phyloP scores from a whole-genome alignment of 2,329 filamentous ascomycete species.

The Zymoseptoria ardabiliae region DNA sequence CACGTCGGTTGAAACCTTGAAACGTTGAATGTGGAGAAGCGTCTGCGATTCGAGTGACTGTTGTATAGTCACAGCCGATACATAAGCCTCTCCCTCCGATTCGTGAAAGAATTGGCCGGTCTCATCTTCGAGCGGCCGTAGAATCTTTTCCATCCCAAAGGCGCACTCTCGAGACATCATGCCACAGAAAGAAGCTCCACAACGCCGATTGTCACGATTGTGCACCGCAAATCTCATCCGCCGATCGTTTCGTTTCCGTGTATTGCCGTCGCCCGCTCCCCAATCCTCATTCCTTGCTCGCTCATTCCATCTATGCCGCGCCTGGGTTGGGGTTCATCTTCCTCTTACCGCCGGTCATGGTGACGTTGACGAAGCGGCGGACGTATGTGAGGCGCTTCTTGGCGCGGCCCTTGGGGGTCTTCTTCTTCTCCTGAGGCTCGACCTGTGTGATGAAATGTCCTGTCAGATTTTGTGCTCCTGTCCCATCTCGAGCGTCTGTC shows the following conservation, averaged over 20 bases:
- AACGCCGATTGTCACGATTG: not conserved
- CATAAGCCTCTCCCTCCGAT: constrained; percentile 8
- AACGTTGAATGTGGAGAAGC: constrained; percentile 2
- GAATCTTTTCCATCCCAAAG: constrained; percentile 4
- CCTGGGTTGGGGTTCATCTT: constrained; percentile 93
- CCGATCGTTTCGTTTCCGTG: not conserved
- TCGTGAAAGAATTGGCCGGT: constrained; percentile 6
- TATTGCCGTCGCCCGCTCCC: not conserved
- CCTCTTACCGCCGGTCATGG: constrained; percentile 94
- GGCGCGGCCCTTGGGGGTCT: constrained; percentile 92
- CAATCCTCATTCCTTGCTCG: not conserved
- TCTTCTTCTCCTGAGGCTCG: constrained; percentile 89
- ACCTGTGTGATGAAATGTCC: constrained; percentile 47
- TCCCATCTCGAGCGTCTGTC: constrained; percentile 1
- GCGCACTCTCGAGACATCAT: constrained; percentile 16
- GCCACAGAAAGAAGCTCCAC: not conserved
- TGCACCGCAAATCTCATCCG: not conserved
- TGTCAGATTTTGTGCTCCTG: not conserved
- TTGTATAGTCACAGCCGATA: constrained; percentile 7
- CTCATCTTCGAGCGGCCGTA: constrained; percentile 15
- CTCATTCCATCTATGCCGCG: constrained; percentile 27
- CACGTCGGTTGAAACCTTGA: not conserved
- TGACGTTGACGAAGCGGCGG: constrained; percentile 96
- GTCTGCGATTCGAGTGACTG: constrained; percentile 14
- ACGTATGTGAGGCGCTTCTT: constrained; percentile 97